Evolutionary conservation across 2,329 filamentous ascomycete genomes (phyloP).

Genomic region (Emydomyces testavorans): DNA sequence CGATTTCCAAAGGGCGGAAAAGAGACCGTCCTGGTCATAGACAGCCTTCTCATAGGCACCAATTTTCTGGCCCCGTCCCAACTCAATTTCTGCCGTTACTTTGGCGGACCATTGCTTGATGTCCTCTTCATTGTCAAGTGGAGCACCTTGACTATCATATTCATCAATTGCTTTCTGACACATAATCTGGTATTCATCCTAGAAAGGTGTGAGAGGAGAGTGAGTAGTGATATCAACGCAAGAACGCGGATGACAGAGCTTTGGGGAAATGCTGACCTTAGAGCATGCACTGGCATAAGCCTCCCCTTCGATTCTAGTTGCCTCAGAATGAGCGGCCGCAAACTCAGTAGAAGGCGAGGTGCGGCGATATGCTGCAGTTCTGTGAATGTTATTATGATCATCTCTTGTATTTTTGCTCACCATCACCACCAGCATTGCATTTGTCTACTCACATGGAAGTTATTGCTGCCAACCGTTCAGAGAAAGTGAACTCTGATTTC

Average conservation of each 20-base stretch:
- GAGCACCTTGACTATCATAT: constrained; percentile 20
- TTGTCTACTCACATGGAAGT: constrained; percentile 46
- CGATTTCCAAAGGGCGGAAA: constrained; percentile 71
- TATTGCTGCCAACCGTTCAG: constrained; percentile 52
- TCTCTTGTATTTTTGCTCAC: background rate
- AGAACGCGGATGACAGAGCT: background rate
- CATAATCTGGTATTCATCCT: constrained; percentile 47
- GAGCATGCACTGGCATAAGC: constrained; percentile 30
- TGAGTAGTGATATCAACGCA: too few relatives aligned
- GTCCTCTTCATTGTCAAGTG: constrained; percentile 15
- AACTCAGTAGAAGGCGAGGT: constrained; percentile 36
- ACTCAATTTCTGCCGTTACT: constrained; percentile 19
- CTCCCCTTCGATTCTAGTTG: constrained; percentile 51
- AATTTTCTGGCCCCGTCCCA: constrained; percentile 33
- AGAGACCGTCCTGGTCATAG: constrained; percentile 56
- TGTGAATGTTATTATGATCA: background rate
- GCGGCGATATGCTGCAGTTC: constrained; percentile 36
- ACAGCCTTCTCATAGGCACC: constrained; percentile 47
- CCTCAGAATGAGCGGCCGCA: constrained; percentile 44
- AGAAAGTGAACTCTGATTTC: constrained; percentile 45
- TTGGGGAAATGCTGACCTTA: constrained; percentile 22
- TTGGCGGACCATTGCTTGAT: constrained; percentile 20
- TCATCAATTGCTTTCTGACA: constrained; percentile 32
- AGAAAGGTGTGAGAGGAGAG: background rate
- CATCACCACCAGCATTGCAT: constrained; percentile 5